Percentiles rank a stretch among this genome's conserved stretches.
phyloP scores from a whole-genome alignment of 2,329 filamentous ascomycete species.

The Nemania sp. region DNA sequence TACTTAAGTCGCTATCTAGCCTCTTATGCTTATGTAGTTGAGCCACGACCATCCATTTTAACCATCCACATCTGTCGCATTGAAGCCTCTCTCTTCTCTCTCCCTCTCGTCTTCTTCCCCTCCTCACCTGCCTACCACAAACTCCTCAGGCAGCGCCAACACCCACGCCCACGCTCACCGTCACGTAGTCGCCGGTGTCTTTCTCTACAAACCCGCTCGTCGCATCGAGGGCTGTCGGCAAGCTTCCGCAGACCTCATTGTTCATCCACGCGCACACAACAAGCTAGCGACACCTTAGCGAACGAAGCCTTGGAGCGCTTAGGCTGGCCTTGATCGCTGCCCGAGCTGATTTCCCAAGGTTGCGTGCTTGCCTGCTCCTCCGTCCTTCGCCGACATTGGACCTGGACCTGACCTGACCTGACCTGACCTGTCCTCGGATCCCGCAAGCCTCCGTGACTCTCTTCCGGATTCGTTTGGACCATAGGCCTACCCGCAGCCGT shows the following conservation, averaged over 20 bases:
- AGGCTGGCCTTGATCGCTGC: neutral
- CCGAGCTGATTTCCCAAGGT: neutral
- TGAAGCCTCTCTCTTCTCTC: conserved; percentile 8
- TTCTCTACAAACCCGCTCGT: neutral
- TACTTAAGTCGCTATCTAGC: neutral
- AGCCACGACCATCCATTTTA: conserved; percentile 24
- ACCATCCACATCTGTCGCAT: conserved; percentile 29
- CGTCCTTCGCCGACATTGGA: conserved; percentile 14
- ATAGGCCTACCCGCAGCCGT: conserved; percentile 10
- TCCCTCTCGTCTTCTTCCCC: conserved; percentile 16
- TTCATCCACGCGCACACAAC: neutral
- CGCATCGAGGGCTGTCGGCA: neutral
- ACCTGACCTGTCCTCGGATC: conserved; percentile 2
- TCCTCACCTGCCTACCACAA: neutral
- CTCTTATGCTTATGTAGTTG: conserved; percentile 11
- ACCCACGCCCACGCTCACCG: neutral
- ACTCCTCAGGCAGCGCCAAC: neutral
- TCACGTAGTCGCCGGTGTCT: neutral
- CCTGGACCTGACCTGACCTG: conserved; percentile 1
- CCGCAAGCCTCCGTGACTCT: neutral
- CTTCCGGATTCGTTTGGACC: conserved; percentile 17
- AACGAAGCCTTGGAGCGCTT: too few relatives aligned
- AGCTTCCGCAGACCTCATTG: neutral
- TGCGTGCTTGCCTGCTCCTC: conserved; percentile 5
- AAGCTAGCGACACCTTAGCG: neutral